Base-by-base conservation (phyloP, 2,329 filamentous ascomycete species). In the Sodiomyces alkalinus region DNA sequence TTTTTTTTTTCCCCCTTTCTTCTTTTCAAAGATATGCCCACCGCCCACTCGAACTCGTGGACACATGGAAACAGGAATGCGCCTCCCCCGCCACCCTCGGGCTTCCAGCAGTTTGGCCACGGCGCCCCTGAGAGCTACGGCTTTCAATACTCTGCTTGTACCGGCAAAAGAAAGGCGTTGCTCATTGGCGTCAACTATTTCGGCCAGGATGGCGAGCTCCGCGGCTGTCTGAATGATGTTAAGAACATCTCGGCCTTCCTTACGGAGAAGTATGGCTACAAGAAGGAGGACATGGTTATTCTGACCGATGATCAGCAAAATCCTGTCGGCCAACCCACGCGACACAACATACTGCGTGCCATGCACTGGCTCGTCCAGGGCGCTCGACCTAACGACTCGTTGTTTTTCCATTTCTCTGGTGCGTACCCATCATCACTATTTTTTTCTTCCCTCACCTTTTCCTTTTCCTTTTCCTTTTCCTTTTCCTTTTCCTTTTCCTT, bases 361-460 rank as follows among this genome's bases (percentile, higher is more conserved):
- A 96, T 96, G 87, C 86, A 94, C 50, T 96, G 87, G 87, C 60
- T 96, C 13, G 83, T 94, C 33, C 93, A 93, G 56, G 86, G 93
- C 47, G 86, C 87, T 4, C 70, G 70, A 33, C 80, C 85, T 0
- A 92, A 94, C 48, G 87, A 96, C 49, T 92, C 87, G 4, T 66
- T 96, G 6, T 96, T 96, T 58, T 94, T 96, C 60, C 87, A 96
- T 56, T 96, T 93, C 52, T 93, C 86, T 21, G 85, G 80, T 85
- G 55, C 41, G 69, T 38, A 7, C 19, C n/a, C n/a, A n/a, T n/a
- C n/a, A n/a, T n/a, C n/a, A n/a, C n/a, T n/a, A n/a, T n/a, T n/a
- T n/a, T n/a, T n/a, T n/a, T n/a, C n/a, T n/a, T n/a, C n/a, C n/a
- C n/a, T n/a, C n/a, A n/a, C n/a, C n/a, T n/a, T n/a, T n/a, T n/a